A percentile compares a stretch with the other conserved stretches of the same genome.
Conservation (phyloP, 2,329 filamentous ascomycete genomes). For the Paecilomyces formosus region DNA sequence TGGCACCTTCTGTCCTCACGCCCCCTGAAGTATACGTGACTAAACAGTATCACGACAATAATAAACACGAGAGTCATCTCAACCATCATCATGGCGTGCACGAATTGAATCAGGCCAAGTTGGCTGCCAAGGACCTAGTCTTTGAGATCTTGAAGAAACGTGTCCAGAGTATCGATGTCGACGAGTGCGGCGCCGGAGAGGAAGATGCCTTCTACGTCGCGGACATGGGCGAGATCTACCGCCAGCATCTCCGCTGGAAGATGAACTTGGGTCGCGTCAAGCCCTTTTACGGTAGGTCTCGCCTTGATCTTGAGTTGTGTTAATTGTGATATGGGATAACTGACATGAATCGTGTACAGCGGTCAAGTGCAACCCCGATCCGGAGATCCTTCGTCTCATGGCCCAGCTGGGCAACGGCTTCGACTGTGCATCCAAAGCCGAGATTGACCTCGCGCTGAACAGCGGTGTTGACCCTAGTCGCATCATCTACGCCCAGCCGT, state of each 20-base stretch:
- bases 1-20: slow-evolving; percentile 63
- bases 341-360: slow-evolving; percentile 44
- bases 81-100: slow-evolving; percentile 39
- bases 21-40: slow-evolving; percentile 39
- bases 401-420: slow-evolving; percentile 87
- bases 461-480: slow-evolving; percentile 78
- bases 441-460: slow-evolving; percentile 85
- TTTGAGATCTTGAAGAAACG: slow-evolving; percentile 79
- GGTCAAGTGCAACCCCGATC: slow-evolving; percentile 98
- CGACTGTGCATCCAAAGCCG: slow-evolving; percentile 94
- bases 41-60: slow-evolving; percentile 18
- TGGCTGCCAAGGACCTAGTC: slow-evolving; percentile 69
- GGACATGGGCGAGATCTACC: slow-evolving; percentile 96
- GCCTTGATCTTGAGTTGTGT: background rate
- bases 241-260: slow-evolving; percentile 98
- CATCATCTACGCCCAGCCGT: slow-evolving; percentile 98
- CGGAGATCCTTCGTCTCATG: slow-evolving; percentile 79
- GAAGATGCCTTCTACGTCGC: slow-evolving; percentile 98
- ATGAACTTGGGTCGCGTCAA: slow-evolving; percentile 84
- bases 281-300: slow-evolving; percentile 79
- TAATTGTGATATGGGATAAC: background rate
- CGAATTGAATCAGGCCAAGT: slow-evolving; percentile 33
- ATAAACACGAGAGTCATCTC: slow-evolving; percentile 25
- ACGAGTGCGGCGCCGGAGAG: slow-evolving; percentile 82
- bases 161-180: slow-evolving; percentile 75